These are phyloP conservation scores for Colletotrichum caudatum DNA, from an alignment of 2,329 filamentous ascomycete genomes.

Conservation along the genomic window DNA sequence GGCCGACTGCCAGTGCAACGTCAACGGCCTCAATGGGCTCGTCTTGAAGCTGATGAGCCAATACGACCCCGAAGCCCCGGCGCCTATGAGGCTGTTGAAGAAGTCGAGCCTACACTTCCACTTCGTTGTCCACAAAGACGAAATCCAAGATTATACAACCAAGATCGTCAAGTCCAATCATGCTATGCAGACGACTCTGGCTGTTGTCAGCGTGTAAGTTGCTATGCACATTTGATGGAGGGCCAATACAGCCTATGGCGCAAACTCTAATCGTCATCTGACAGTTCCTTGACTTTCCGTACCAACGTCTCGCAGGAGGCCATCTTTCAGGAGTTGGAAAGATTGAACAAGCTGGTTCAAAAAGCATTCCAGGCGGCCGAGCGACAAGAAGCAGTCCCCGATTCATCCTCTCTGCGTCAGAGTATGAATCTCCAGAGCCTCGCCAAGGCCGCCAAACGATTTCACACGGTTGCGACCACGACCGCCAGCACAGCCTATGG, in stretches of 20 bases:
- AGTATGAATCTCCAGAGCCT: constrained; percentile 17
- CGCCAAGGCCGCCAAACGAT: constrained; percentile 16
- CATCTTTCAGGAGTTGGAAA: constrained; percentile 17
- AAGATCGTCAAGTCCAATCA: constrained; percentile 28
- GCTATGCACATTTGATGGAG: too few relatives aligned
- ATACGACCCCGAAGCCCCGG: constrained; percentile 10
- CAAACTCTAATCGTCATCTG: background rate
- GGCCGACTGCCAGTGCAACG: constrained; percentile 20
- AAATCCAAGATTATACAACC: constrained; percentile 16
- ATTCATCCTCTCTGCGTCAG: constrained; percentile 5
- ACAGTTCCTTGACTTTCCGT: constrained; percentile 18
- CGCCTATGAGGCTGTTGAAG: constrained; percentile 4
- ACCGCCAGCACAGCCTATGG: constrained; percentile 15
- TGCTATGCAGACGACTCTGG: constrained; percentile 29
- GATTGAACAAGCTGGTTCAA: constrained; percentile 1
- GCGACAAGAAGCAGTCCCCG: background rate
- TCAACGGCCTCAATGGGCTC: constrained; percentile 7
- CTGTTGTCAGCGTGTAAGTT: constrained; percentile 26
- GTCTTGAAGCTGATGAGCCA: constrained; percentile 11
- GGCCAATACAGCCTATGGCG: too few relatives aligned
- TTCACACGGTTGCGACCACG: constrained; percentile 11
- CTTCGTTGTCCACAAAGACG: constrained; percentile 16
- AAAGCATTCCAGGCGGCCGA: background rate
- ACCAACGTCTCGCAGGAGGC: constrained; percentile 20
- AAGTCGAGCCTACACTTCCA: constrained; percentile 21